Base-by-base conservation (phyloP, 768 basidiomycete species). In the Agrocybe praecox region DNA sequence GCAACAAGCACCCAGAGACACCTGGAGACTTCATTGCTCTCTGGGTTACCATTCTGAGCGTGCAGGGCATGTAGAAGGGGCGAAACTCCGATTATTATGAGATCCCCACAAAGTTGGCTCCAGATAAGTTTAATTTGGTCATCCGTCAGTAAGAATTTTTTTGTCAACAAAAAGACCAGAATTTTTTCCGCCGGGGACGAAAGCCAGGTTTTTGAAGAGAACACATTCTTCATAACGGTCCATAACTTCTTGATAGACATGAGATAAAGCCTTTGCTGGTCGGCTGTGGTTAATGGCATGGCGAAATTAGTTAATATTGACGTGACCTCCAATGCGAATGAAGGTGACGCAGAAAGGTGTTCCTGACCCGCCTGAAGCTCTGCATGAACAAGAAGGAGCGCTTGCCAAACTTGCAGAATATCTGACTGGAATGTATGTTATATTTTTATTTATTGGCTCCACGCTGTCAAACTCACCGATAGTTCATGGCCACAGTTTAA, bases 331-430 rank as follows among this genome's bases (percentile, higher is more conserved):
- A 59, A 66, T 15, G 77, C 69, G 49, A 78, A 70, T 4, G 71
- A 62, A 0, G 76, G 54, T 17, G 72, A 57, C 2, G 75, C 59
- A 1, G 74, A 70, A 12, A 76, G 62, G 59, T 78, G 74, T 1
- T 67, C 69, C 29, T 65, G 65, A 19, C 67, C 74, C 53, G 80
- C 75, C 0, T 76, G 74, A 11, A 80, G 64, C 49, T 80, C 75
- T 10, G 79, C 71, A 43, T 76, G 79, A 17, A 70, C 78, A 22
- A 85, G 76, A n/a, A 89, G 69, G 17, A 89, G 73, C 0, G 80
- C 76, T 58, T 82, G 76, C 87, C 87, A 89, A 1, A 75, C 68
- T 43, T 71, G 65, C 4, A 82, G 46, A 22, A 84, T 68, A 43
- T 68, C 68, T 14, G 67, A 58, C 82, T 84, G 59, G 9, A 29